phyloP scores from a whole-genome alignment of 1,139 yeast genomes.

The Hyphopichia buzzinii region DNA sequence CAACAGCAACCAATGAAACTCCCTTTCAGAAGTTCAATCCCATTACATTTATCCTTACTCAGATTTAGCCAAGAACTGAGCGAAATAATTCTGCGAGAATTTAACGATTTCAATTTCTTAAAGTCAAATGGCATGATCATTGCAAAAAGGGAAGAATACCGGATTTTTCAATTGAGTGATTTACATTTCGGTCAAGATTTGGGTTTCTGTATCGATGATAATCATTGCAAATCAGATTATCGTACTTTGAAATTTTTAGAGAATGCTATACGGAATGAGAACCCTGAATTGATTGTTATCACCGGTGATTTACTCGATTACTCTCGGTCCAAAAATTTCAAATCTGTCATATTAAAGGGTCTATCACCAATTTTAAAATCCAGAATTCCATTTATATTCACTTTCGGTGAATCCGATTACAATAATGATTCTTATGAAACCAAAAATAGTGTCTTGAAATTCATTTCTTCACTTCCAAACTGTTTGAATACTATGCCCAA shows the following conservation, averaged over 20 bases:
- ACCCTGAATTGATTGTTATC: conserved; percentile 36
- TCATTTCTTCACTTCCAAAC: conserved; percentile 34
- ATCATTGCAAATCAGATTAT: conserved; percentile 26
- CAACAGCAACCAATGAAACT: conserved; percentile 13
- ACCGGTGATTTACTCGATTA: conserved; percentile 42
- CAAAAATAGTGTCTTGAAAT: conserved; percentile 14
- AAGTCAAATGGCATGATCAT: conserved; percentile 6
- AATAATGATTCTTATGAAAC: conserved; percentile 5
- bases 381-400: conserved; percentile 33
- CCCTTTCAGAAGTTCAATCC: conserved; percentile 11
- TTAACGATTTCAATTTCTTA: conserved; percentile 2
- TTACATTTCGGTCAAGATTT: conserved; percentile 36
- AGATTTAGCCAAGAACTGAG: conserved; percentile 2
- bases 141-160: conserved; percentile 17
- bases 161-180: conserved; percentile 40
- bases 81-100: conserved; percentile 2
- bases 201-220: conserved; percentile 19
- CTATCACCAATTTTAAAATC: conserved; percentile 32
- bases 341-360: conserved; percentile 35
- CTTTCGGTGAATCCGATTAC: conserved; percentile 38
- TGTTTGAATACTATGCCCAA: conserved; percentile 29
- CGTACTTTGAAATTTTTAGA: conserved; percentile 30
- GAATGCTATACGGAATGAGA: conserved; percentile 25
- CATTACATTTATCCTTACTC: conserved; percentile 14
- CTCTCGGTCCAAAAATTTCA: conserved; percentile 23